Conservation (phyloP, 169 alveolate genomes). For the Plasmodium coatneyi region DNA sequence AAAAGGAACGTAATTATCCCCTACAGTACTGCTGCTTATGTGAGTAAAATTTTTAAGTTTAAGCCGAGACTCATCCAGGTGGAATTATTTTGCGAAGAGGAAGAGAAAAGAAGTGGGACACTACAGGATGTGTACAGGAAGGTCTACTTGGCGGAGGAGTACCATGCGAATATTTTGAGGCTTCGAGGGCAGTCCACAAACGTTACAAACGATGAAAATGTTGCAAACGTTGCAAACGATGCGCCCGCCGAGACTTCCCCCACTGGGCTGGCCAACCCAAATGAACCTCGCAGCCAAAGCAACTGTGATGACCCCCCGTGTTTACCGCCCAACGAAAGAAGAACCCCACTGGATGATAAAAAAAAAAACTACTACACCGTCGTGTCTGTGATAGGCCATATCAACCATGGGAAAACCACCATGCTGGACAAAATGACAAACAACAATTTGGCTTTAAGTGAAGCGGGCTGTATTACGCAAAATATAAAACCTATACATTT, state of each 20-base stretch:
- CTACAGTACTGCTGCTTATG: conserved; percentile 83
- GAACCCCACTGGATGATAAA: conserved; percentile 1
- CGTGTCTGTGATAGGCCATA: conserved; percentile 87
- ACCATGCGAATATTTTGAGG: background rate
- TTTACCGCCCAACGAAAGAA: conserved; percentile 6
- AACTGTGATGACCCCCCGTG: background rate
- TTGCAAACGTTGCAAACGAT: background rate
- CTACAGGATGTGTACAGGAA: conserved; percentile 43
- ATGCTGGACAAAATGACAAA: conserved; percentile 77
- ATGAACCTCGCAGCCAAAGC: background rate
- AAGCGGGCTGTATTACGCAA: conserved; percentile 80
- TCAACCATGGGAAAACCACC: conserved; percentile 90
- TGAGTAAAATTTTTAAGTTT: conserved; percentile 79
- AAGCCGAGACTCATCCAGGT: conserved; percentile 82
- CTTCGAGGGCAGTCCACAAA: background rate
- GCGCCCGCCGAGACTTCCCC: background rate
- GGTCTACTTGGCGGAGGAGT: conserved; percentile 21
- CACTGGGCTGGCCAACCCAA: background rate
- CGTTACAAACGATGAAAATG: background rate
- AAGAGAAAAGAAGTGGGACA: background rate
- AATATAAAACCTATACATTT: conserved; percentile 71
- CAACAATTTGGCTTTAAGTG: conserved; percentile 51
- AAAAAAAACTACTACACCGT: conserved; percentile 79
- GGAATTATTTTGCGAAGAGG: conserved; percentile 82
- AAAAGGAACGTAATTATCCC: conserved; percentile 84